Percentiles rank a stretch among this genome's conserved stretches.
Conservation (phyloP, 331 rosid species). For the Telfairia occidentalis region DNA sequence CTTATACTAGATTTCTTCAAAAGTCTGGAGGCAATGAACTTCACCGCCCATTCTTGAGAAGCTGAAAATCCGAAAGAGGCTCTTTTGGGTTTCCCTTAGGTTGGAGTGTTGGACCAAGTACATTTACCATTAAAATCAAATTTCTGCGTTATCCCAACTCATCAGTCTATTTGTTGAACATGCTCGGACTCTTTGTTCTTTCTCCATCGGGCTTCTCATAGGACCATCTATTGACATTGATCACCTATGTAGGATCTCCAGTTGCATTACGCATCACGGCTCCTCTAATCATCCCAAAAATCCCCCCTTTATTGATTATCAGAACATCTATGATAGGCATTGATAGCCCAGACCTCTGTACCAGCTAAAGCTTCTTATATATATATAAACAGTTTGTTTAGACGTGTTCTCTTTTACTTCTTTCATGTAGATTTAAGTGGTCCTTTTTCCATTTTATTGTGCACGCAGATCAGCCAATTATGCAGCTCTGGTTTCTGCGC, state of each 20-base stretch:
- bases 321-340: neutral
- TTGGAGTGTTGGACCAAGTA: neutral
- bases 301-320: neutral
- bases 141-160: neutral
- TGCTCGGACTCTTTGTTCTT: neutral
- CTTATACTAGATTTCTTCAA: neutral
- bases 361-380: neutral
- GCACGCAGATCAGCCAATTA: conserved; percentile 64
- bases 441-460: conserved; percentile 17
- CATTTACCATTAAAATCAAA: neutral
- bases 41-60: neutral
- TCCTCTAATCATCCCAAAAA: neutral
- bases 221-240: neutral
- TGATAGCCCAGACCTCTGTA: neutral
- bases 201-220: neutral
- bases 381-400: neutral
- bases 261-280: neutral
- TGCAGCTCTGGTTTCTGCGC: conserved; percentile 78
- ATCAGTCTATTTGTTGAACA: neutral
- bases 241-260: neutral
- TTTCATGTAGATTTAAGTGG: conserved; percentile 7
- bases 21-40: neutral
- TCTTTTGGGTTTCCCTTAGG: neutral
- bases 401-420: neutral
- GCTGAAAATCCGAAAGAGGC: neutral